Evolutionary conservation across 2,329 filamentous ascomycete genomes (phyloP), one percentile per base, ranked within the genome.

Genomic region (Cladosporium sphaerospermum): DNA sequence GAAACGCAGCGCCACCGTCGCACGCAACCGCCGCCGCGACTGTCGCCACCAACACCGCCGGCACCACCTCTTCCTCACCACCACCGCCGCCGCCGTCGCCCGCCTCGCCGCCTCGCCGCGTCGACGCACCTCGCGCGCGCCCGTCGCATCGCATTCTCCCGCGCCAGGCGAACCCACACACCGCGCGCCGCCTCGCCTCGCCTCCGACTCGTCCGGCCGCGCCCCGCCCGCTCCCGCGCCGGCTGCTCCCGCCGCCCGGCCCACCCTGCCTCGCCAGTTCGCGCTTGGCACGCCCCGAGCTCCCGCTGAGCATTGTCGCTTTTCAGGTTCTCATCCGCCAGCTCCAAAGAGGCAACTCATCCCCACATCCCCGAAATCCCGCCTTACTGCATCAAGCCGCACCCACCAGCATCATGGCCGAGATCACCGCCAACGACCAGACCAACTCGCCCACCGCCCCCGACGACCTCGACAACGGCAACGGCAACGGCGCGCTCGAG

Each of bases 401-500:
- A 51, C 19, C 52, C 50, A 51, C 11, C 57, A 69, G 60, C 59
- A 75, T 74, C 71, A 69, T 72, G 63, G 70, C 65, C 55, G 71
- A 75, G 61, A 75, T 77, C 68, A 74, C 74, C 65, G 72, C 77
- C 58, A 74, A 76, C 66, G 74, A 78, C 62, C 73, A 74, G 64
- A 72, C 75, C 67, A 71, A 70, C 65, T 76, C 74, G 64, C 74
- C 73, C 54, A 72, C 73, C 56, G 72, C 74, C 62, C 75, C 77
- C 65, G 76, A 79, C 62, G 66, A 70, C 55, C 70, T 73, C 63
- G 86, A 86, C 73, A 90, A 90, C 76, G 46, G 87, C 73, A 90
- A 91, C 76, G 87, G 86, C 71, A 85, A 80, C 63, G 69, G 68
- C 62, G 61, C 64, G 37, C 77, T 76, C 63, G 78, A 78, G 67